phyloP scores from a whole-genome alignment of 805 yeast genomes.

The Metschnikowia continentalis region DNA sequence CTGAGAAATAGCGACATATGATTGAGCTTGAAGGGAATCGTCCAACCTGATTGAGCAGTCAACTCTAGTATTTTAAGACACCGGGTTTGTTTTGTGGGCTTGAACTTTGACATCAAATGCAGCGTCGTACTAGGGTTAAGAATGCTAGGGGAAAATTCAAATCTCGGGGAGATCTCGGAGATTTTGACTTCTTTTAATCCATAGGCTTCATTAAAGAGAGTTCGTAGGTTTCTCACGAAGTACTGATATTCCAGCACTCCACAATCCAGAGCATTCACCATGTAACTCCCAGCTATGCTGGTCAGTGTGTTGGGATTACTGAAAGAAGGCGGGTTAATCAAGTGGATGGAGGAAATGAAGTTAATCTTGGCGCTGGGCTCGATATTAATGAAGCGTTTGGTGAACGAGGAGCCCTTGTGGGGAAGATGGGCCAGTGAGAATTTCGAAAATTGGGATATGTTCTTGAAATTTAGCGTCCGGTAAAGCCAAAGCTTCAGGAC shows the following conservation, averaged over 20 bases:
- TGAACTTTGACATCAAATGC: conserved; percentile 14
- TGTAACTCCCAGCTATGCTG: conserved; percentile 36
- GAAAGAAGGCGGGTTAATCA: conserved; percentile 33
- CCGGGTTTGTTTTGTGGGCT: conserved; percentile 17
- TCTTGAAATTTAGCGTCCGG: conserved; percentile 25
- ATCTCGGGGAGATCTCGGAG: conserved; percentile 48
- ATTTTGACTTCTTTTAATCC: conserved; percentile 41
- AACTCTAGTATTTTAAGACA: conserved; percentile 31
- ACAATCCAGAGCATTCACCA: conserved; percentile 23
- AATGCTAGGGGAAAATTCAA: conserved; percentile 31
- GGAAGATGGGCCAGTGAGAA: conserved; percentile 34
- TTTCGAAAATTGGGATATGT: conserved; percentile 27
- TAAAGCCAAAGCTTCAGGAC: conserved; percentile 38
- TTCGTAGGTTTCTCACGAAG: conserved; percentile 22
- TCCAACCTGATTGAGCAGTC: conserved; percentile 47
- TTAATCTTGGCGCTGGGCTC: conserved; percentile 31
- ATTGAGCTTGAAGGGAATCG: conserved; percentile 44
- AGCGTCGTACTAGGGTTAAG: conserved; percentile 6
- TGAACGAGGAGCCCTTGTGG: conserved; percentile 16
- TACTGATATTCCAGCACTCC: conserved; percentile 20
- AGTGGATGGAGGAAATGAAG: conserved; percentile 24
- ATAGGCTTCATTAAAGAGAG: conserved; percentile 43
- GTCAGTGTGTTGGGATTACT: conserved; percentile 20
- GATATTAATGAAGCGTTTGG: conserved; percentile 19
- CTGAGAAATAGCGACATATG: conserved; percentile 46